These are phyloP conservation scores for Phytophthora citricola DNA, from an alignment of 352 stramenopile species.

Conservation along the genomic window DNA sequence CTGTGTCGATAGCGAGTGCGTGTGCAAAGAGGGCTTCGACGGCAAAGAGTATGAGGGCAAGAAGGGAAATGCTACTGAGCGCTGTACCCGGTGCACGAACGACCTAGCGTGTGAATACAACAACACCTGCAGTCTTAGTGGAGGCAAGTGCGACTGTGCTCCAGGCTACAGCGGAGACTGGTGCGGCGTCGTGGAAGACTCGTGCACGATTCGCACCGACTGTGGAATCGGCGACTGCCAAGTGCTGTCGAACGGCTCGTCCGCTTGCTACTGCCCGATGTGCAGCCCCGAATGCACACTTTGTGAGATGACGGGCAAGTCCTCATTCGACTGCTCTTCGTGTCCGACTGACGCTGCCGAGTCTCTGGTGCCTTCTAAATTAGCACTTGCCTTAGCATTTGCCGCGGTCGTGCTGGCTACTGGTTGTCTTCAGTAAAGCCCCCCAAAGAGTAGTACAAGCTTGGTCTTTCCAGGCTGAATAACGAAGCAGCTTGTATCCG, in stretches of 20 bases:
- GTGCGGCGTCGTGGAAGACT: constrained; percentile 46
- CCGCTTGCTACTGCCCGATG: constrained; percentile 40
- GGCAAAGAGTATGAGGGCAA: constrained; percentile 43
- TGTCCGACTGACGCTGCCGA: constrained; percentile 21
- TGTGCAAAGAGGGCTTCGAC: constrained; percentile 51
- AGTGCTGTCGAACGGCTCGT: constrained; percentile 38
- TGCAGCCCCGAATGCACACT: constrained; percentile 35
- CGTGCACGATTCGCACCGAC: constrained; percentile 35
- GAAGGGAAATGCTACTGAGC: constrained; percentile 41
- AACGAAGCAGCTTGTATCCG: no score
- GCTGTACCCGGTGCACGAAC: constrained; percentile 50
- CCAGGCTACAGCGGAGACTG: constrained; percentile 45
- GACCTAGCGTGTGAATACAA: constrained; percentile 55
- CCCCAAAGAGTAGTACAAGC: not conserved
- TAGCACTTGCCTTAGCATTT: constrained; percentile 28
- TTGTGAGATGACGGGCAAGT: constrained; percentile 34
- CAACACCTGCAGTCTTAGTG: constrained; percentile 44
- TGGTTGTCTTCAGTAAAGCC: not conserved
- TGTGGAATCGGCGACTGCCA: constrained; percentile 42
- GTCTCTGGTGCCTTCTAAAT: constrained; percentile 11
- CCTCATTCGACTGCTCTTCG: constrained; percentile 32
- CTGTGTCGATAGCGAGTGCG: constrained; percentile 47
- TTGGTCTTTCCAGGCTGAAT: not conserved
- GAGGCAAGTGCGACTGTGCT: constrained; percentile 46
- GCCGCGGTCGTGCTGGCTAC: constrained; percentile 22